Percentiles rank a stretch among this genome's conserved stretches.
These are phyloP conservation scores for Lyophyllum atratum DNA, from an alignment of 768 basidiomycete species.

Conservation along the genomic window DNA sequence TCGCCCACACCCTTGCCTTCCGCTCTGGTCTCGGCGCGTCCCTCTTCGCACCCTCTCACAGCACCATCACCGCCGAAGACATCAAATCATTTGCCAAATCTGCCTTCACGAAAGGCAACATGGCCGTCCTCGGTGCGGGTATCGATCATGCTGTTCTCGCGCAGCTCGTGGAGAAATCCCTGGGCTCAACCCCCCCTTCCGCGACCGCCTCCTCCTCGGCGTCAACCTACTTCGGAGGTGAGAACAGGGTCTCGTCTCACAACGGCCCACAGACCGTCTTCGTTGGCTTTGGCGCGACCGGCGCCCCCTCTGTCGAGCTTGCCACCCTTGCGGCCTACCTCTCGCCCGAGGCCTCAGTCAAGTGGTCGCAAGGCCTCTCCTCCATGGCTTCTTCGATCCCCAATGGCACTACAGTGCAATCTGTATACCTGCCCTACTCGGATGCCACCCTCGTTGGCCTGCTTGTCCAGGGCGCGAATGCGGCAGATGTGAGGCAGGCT, in stretches of 20 bases:
- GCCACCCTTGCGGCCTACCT: conserved; percentile 81
- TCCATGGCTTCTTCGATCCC: conserved; percentile 65
- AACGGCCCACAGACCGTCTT: conserved; percentile 75
- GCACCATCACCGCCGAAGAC: conserved; percentile 62
- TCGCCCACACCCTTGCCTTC: conserved; percentile 91
- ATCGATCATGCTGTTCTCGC: conserved; percentile 72
- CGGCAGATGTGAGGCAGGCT: conserved; percentile 65
- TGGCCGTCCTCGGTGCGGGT: conserved; percentile 87
- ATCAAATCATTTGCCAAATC: conserved; percentile 73
- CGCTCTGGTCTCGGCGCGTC: conserved; percentile 91
- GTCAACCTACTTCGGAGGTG: conserved; percentile 75
- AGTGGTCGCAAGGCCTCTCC: conserved; percentile 81
- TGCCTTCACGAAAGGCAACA: conserved; percentile 76
- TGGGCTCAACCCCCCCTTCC: conserved; percentile 48
- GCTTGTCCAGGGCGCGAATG: conserved; percentile 69
- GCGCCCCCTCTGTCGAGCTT: conserved; percentile 66
- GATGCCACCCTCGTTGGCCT: conserved; percentile 90
- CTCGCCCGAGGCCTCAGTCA: conserved; percentile 77
- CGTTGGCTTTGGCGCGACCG: conserved; percentile 83
- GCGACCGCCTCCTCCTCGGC: conserved; percentile 34
- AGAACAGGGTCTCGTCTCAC: conserved; percentile 70
- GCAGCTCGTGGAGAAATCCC: conserved; percentile 70
- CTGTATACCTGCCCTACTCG: conserved; percentile 86
- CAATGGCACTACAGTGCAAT: conserved; percentile 61
- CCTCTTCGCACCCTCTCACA: conserved; percentile 78